These are phyloP conservation scores for Schwanniomyces occidentalis DNA, from an alignment of 805 yeast species.

Conservation along the genomic window DNA sequence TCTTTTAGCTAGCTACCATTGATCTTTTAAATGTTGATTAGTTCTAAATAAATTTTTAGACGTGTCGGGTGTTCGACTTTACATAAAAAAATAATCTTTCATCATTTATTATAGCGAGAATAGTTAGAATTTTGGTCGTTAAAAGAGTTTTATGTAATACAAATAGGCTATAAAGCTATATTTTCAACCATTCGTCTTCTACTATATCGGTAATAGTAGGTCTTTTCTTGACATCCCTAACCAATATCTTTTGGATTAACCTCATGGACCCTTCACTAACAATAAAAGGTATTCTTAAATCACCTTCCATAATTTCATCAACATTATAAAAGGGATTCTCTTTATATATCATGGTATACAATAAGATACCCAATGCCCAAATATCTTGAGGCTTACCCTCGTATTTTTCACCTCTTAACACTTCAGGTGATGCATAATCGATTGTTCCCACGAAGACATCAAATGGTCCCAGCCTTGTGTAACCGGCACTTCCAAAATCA, in stretches of 20 bases:
- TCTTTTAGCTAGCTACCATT: no score
- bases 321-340: slow-evolving; percentile 96
- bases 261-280: slow-evolving; percentile 61
- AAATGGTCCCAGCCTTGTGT: slow-evolving; percentile 87
- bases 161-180: no score
- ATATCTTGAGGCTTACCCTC: slow-evolving; percentile 94
- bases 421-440: slow-evolving; percentile 98
- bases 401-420: slow-evolving; percentile 81
- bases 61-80: no score
- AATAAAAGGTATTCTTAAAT: slow-evolving; percentile 67
- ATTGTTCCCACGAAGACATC: slow-evolving; percentile 97
- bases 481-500: slow-evolving; percentile 96
- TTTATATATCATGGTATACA: slow-evolving; percentile 86
- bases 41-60: no score
- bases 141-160: no score
- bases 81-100: no score
- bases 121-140: no score
- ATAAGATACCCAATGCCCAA: slow-evolving; percentile 92
- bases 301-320: slow-evolving; percentile 93
- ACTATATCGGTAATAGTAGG: slow-evolving; percentile 74
- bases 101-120: no score
- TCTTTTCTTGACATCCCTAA: slow-evolving; percentile 63
- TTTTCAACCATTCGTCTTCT: slow-evolving; percentile 63
- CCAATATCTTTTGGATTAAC: slow-evolving; percentile 64
- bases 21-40: no score